phyloP scores from a whole-genome alignment of 805 yeast species.

The Wickerhamomyces ciferrii region DNA sequence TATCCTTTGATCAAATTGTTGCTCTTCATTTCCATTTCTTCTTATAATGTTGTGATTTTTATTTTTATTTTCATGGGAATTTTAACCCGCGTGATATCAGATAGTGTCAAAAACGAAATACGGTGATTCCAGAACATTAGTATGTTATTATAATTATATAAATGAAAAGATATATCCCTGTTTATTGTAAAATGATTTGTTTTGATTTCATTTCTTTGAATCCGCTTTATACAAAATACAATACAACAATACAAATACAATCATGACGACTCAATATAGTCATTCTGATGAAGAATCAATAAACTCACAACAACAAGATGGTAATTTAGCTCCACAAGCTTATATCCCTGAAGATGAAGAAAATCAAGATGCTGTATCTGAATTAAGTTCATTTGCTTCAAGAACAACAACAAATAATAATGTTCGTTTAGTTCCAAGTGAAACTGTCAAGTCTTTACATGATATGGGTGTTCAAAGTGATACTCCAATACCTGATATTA shows the following conservation, averaged over 20 bases:
- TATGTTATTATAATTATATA: not conserved
- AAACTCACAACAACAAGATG: conserved; percentile 9
- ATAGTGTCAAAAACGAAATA: not conserved
- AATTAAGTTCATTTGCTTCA: conserved; percentile 26
- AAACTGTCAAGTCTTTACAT: conserved; percentile 65
- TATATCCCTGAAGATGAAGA: conserved; percentile 31
- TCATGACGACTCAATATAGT: not conserved
- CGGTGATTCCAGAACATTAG: not conserved
- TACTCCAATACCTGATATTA: conserved; percentile 50
- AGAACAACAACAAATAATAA: conserved; percentile 14
- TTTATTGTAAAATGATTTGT: not conserved
- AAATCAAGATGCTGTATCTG: conserved; percentile 42
- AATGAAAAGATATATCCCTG: conserved; percentile 1
- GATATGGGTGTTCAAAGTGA: conserved; percentile 55
- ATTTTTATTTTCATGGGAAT: not conserved
- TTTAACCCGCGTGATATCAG: not conserved
- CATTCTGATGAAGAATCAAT: conserved; percentile 19
- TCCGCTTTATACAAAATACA: not conserved
- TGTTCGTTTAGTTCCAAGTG: conserved; percentile 49
- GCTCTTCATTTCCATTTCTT: not conserved
- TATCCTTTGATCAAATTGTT: no score
- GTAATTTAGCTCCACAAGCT: conserved; percentile 26
- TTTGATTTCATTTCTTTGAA: not conserved
- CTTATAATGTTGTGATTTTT: not conserved
- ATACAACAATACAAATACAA: not conserved